Evolutionary conservation across 495 filamentous ascomycete genomes (phyloP), one percentile per base, ranked within the genome.

Genomic region (Trichodelitschia bisporula): DNA sequence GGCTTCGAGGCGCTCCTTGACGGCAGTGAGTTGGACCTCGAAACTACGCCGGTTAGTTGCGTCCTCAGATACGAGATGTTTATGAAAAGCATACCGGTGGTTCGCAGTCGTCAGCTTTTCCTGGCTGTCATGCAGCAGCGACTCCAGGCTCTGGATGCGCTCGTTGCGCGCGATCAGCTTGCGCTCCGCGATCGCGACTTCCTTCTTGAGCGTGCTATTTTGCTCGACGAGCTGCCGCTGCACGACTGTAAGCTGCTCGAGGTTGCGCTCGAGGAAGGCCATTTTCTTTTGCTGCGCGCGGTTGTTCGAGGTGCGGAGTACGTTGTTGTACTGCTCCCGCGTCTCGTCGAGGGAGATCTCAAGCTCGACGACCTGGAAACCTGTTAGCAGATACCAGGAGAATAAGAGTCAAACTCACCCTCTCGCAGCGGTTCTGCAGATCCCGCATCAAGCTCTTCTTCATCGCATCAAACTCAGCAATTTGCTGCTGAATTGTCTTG

Each of bases 361-460:
- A 18, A 97, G 66, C 54, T 97, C 86, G 16, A 97, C 86, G 26
- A 97, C 59, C 56, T 59, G 31, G n/a, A 39, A 31, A 40, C 28
- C 4, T 11, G 30, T 34, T 15, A 33, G 32, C 9, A 20, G 30
- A 16, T 13, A 12, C 16, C 12, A 14, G 11, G 1, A 26, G 8
- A 31, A 3, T 20, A 23, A 32, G 4, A 17, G 18, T 28, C 28
- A 11, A 14, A 45, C 49, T 40, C 38, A 50, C 83, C 40, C 86
- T 68, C 57, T 97, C 86, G 52, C 86, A 97, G 26, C 86, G 68
- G 56, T 97, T 97, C 54, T 97, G 86, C 31, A 97, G 58, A 54
- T 97, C 86, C 34, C 86, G 75, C 86, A 97, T 97, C 37, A 97
- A 58, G 26, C 76, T 86, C 65, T 97, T 97, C 66, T 97, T 97